Percentiles rank a stretch among this genome's conserved stretches.
These are phyloP conservation scores for Plantago elongata DNA, from an alignment of 257 asterid genomes.

Conservation along the genomic window DNA sequence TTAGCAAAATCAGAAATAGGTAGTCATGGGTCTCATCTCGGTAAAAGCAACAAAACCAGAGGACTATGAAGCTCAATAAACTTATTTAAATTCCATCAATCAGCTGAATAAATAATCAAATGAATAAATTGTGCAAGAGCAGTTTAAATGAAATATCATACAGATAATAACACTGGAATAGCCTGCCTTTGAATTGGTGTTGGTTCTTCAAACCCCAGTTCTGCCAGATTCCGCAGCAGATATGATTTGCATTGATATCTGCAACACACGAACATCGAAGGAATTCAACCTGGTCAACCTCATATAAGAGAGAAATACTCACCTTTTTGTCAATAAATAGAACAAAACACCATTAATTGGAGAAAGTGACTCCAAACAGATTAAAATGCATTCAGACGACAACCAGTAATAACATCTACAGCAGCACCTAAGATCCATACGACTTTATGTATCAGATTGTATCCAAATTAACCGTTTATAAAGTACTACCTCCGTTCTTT, in stretches of 20 bases:
- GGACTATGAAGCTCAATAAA: conserved; percentile 10
- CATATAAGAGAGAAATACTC: neutral
- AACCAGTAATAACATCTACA: neutral
- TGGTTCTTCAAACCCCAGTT: conserved; percentile 76
- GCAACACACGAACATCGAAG: conserved; percentile 23
- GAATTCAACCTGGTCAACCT: neutral
- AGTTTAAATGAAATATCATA: conserved; percentile 55
- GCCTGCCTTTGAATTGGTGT: conserved; percentile 99
- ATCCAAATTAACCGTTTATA: no score
- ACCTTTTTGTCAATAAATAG: neutral
- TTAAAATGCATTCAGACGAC: neutral
- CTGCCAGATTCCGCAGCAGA: conserved; percentile 57
- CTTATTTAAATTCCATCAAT: neutral
- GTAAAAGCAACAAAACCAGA: neutral
- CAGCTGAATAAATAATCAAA: conserved; percentile 1
- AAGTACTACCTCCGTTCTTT: no score
- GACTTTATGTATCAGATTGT: no score
- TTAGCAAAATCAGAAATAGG: conserved; percentile 1
- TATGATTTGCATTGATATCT: conserved; percentile 66
- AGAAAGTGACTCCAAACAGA: neutral
- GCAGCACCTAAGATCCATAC: neutral
- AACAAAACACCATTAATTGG: neutral
- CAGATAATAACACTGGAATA: conserved; percentile 82
- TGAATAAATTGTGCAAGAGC: conserved; percentile 1
- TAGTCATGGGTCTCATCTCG: neutral